Conservation (phyloP, 2,329 filamentous ascomycete genomes). For the Anisogramma anomala region DNA sequence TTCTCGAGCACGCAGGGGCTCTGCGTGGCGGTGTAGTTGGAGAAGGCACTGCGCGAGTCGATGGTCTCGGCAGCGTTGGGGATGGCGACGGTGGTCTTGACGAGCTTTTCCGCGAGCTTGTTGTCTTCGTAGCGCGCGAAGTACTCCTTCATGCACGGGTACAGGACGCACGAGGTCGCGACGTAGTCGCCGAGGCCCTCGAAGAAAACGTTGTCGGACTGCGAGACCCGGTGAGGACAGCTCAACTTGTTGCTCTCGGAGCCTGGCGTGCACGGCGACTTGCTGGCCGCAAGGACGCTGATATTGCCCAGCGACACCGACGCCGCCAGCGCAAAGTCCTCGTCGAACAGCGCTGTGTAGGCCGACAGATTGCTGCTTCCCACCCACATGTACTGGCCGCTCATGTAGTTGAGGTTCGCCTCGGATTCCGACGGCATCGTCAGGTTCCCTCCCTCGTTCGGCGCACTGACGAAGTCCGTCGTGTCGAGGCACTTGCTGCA, state of each 20-base stretch:
- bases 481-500: conserved; percentile 19
- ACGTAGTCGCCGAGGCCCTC: conserved; percentile 3
- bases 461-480: conserved; percentile 14
- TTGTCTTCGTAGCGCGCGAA: conserved; percentile 1
- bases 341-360: conserved; percentile 12
- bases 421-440: conserved; percentile 17
- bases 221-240: conserved; percentile 14
- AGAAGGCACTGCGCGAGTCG: not conserved
- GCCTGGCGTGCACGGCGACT: conserved; percentile 14
- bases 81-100: not conserved
- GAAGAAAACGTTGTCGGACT: not conserved
- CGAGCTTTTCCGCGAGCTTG: conserved; percentile 8
- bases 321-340: conserved; percentile 13
- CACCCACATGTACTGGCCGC: conserved; percentile 14
- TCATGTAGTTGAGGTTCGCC: conserved; percentile 14
- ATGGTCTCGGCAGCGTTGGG: conserved; percentile 4
- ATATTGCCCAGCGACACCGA: conserved; percentile 15
- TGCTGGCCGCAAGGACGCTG: conserved; percentile 16
- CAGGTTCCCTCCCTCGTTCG: conserved; percentile 8
- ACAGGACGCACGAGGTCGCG: conserved; percentile 13
- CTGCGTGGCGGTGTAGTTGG: conserved; percentile 11
- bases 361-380: conserved; percentile 14
- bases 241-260: conserved; percentile 3
- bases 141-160: conserved; percentile 16
- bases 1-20: conserved; percentile 13